Base-by-base conservation (phyloP, 2,329 filamentous ascomycete species). In the Xylariaceae sp. region DNA sequence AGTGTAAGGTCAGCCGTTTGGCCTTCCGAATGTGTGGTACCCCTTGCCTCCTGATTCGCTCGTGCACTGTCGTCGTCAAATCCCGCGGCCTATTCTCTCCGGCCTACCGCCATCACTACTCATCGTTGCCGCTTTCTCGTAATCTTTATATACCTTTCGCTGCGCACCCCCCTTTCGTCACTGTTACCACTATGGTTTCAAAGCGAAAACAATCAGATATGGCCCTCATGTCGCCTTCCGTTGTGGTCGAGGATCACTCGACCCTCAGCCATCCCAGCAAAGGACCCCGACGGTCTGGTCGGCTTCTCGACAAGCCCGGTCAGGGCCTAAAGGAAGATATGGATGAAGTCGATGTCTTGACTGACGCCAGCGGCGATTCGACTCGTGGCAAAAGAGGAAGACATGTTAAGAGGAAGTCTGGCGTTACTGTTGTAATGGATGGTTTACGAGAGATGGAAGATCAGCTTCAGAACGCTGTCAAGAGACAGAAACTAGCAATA, bases 381-480 rank as follows among this genome's bases (percentile, higher is more conserved):
- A 20, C 25, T 20, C 41, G 46, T 29, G 12, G 14, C 10, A 34
- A 53, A 44, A 20, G 38, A n/a, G 33, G 12, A 8, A n/a, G 37
- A 19, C 47, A 47, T 22, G 29, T 37, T 11, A 25, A 50, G n/a
- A 55, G 45, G 6, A 47, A 48, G 2, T 56, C 64, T 8, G 61
- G 59, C 2, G 63, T 74, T 5, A 57, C 70, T 7, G 51, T 63
- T 3, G 71, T 71, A 16, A 66, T 74, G 48, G 64, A 66, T n/a
- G 64, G 67, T n/a, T 61, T 78, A 21, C 68, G 65, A 5, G 65
- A 73, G 52, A 77, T 78, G 72, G 75, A 78, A 37, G 60, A 67
- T 14, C 63, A 64, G n/a, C 56, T 79, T 3, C 67, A 69, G 22
- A 64, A 61, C 4, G 66, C 65, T 5, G 67, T 69, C 8, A 72